Evolutionary conservation across 2,329 filamentous ascomycete species (phyloP).

Genomic region (Ascochyta fabae): DNA sequence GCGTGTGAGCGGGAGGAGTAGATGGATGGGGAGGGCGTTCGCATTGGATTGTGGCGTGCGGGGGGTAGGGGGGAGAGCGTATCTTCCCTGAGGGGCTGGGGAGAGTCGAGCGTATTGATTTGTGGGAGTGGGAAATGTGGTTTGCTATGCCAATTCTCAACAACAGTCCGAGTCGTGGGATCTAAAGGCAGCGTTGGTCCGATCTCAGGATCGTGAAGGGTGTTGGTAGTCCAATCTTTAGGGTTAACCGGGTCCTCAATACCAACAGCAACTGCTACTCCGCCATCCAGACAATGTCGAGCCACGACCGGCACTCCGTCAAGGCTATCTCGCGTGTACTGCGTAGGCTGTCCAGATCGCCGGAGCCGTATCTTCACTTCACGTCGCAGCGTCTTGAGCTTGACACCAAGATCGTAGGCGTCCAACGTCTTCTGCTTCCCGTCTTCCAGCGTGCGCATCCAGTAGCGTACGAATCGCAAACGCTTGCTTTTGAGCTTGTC

Average conservation of each 20-base stretch:
- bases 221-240: neutral
- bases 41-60: no score
- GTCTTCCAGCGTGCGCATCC: slow-evolving; percentile 21
- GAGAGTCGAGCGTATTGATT: no score
- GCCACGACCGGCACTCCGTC: neutral
- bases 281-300: neutral
- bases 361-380: slow-evolving; percentile 4
- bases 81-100: neutral
- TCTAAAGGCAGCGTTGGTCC: neutral
- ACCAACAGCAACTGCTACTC: neutral
- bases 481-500: slow-evolving; percentile 27
- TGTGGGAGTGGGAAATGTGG: neutral
- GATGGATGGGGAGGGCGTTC: neutral
- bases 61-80: neutral
- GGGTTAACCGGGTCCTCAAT: neutral
- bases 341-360: neutral
- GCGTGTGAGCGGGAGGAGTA: neutral
- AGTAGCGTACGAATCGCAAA: slow-evolving; percentile 34
- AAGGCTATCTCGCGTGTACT: neutral
- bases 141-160: neutral
- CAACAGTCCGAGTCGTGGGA: neutral
- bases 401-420: slow-evolving; percentile 31
- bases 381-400: slow-evolving; percentile 23
- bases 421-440: slow-evolving; percentile 18
- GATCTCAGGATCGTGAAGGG: neutral